phyloP scores from a whole-genome alignment of 768 basidiomycete genomes.

The Lyophyllum shimeji region DNA sequence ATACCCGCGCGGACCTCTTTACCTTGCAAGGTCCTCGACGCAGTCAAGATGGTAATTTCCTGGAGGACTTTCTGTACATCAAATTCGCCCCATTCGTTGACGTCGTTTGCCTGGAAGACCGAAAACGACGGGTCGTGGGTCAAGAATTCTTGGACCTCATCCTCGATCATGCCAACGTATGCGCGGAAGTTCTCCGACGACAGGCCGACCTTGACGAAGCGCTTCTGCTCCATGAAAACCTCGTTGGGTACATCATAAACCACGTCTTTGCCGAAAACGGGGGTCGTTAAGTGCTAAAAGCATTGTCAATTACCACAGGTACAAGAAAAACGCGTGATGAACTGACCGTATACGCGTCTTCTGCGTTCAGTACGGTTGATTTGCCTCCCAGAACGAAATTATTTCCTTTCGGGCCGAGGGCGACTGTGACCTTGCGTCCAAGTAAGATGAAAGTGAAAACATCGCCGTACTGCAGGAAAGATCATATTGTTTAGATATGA shows the following conservation, averaged over 20 bases:
- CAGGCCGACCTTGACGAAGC: constrained; percentile 95
- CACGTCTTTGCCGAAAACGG: constrained; percentile 96
- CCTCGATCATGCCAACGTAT: constrained; percentile 79
- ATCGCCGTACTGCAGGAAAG: constrained; percentile 89
- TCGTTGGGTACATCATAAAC: constrained; percentile 98
- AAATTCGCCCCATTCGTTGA: constrained; percentile 78
- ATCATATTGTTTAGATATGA: no score
- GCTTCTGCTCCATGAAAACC: constrained; percentile 98
- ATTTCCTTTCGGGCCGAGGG: constrained; percentile 88
- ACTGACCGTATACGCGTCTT: constrained; percentile 91
- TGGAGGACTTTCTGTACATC: constrained; percentile 71
- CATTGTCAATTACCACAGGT: constrained; percentile 8
- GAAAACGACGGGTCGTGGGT: constrained; percentile 62
- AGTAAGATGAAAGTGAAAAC: constrained; percentile 95
- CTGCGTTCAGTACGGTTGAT: constrained; percentile 87
- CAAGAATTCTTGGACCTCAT: constrained; percentile 75
- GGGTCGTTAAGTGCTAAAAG: constrained; percentile 81
- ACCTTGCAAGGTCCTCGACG: constrained; percentile 91
- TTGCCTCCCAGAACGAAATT: constrained; percentile 95
- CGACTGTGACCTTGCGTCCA: constrained; percentile 86
- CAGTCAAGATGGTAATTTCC: constrained; percentile 94
- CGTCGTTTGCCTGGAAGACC: constrained; percentile 59
- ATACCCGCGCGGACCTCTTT: constrained; percentile 78
- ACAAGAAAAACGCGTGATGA: not conserved
- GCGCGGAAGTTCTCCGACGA: constrained; percentile 87